Evolutionary conservation across 768 basidiomycete species (phyloP).

Genomic region (Mycena vulgaris): DNA sequence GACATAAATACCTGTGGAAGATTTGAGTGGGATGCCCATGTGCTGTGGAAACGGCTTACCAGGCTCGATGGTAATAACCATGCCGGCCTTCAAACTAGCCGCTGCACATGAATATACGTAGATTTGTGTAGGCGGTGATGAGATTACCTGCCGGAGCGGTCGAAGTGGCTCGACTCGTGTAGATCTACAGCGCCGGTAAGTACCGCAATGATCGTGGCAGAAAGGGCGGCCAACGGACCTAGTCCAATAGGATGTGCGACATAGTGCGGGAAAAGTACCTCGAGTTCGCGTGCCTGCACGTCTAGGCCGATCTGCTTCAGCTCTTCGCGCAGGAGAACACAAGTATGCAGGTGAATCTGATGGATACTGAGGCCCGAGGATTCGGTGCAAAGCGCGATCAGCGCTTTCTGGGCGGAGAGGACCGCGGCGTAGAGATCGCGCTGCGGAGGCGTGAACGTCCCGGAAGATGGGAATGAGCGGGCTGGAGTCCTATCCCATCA

Average conservation of each 20-base stretch:
- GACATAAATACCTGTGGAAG: slow-evolving; percentile 82
- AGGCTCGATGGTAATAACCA: slow-evolving; percentile 95
- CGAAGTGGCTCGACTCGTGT: slow-evolving; percentile 84
- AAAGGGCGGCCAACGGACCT: slow-evolving; percentile 59
- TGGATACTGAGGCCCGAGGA: slow-evolving; percentile 71
- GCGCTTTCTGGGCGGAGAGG: slow-evolving; percentile 78
- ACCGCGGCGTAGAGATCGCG: slow-evolving; percentile 88
- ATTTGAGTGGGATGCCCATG: slow-evolving; percentile 5
- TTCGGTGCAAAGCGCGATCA: slow-evolving; percentile 75
- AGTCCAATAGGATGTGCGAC: slow-evolving; percentile 94
- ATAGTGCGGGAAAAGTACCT: slow-evolving; percentile 93
- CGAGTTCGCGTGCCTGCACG: slow-evolving; percentile 69
- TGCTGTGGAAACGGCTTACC: slow-evolving; percentile 56
- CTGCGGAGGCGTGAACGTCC: slow-evolving; percentile 85
- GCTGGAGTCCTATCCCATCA: slow-evolving; percentile 58
- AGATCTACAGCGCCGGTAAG: slow-evolving; percentile 68
- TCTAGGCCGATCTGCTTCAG: slow-evolving; percentile 85
- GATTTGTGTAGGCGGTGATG: background rate
- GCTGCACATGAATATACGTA: slow-evolving; percentile 6
- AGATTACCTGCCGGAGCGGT: slow-evolving; percentile 68
- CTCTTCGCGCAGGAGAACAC: slow-evolving; percentile 76
- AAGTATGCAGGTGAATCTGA: slow-evolving; percentile 84
- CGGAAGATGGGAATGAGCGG: slow-evolving; percentile 90
- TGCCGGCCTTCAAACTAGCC: slow-evolving; percentile 80
- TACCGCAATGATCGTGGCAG: background rate